Evolutionary conservation across 495 filamentous ascomycete genomes (phyloP).

Genomic region (Talaromyces stipitatus): DNA sequence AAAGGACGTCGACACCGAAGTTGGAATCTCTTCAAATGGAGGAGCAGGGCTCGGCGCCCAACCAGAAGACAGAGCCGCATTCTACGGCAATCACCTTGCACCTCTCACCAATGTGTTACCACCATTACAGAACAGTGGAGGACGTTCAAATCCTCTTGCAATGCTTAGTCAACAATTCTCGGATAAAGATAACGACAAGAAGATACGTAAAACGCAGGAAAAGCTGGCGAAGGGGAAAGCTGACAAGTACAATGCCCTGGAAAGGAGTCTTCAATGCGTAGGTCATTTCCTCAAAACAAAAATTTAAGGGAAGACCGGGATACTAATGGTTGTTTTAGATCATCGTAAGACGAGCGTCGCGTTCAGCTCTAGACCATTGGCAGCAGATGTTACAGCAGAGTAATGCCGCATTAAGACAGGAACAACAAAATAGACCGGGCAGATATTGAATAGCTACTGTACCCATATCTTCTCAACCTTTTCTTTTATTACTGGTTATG

Average conservation of each 20-base stretch:
- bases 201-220: background rate
- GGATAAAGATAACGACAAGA: background rate
- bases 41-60: background rate
- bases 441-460: too few relatives aligned
- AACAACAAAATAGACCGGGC: background rate
- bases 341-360: background rate
- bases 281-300: background rate
- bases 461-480: too few relatives aligned
- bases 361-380: background rate
- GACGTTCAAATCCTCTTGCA: background rate
- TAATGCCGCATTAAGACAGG: background rate
- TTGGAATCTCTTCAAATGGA: background rate
- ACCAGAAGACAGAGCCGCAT: background rate
- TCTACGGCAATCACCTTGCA: background rate
- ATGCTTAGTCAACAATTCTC: background rate
- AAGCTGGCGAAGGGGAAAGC: background rate
- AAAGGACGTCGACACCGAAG: constrained; percentile 1
- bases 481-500: too few relatives aligned
- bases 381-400: background rate
- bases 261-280: background rate
- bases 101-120: background rate
- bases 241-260: background rate
- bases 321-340: background rate
- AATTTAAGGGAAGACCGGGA: background rate
- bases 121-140: background rate